phyloP scores from a whole-genome alignment of 768 basidiomycete genomes.

The Russula olivacea region DNA sequence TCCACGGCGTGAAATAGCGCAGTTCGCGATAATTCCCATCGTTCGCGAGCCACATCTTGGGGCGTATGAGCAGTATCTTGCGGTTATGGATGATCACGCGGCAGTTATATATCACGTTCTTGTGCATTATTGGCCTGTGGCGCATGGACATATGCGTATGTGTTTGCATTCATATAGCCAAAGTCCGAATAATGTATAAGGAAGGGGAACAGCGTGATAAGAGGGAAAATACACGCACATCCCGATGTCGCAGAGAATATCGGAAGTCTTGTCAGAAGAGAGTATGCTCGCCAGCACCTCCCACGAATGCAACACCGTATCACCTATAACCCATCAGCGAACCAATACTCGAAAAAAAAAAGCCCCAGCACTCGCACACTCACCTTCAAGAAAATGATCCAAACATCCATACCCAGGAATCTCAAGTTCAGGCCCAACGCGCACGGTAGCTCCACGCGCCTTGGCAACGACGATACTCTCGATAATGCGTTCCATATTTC shows the following conservation, averaged over 20 bases:
- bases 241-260: slow-evolving; percentile 94
- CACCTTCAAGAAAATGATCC: slow-evolving; percentile 96
- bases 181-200: too few relatives aligned
- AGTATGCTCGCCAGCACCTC: slow-evolving; percentile 93
- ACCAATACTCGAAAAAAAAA: not conserved
- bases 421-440: slow-evolving; percentile 96
- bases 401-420: slow-evolving; percentile 97
- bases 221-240: slow-evolving; percentile 48
- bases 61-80: slow-evolving; percentile 88
- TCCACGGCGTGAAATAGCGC: slow-evolving; percentile 92
- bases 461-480: slow-evolving; percentile 86
- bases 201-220: too few relatives aligned
- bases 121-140: slow-evolving; percentile 89
- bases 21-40: slow-evolving; percentile 90
- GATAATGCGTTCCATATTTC: slow-evolving; percentile 88
- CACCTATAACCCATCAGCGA: slow-evolving; percentile 48
- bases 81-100: slow-evolving; percentile 82
- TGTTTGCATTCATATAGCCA: too few relatives aligned
- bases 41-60: slow-evolving; percentile 99
- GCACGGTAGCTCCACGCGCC: slow-evolving; percentile 75
- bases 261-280: slow-evolving; percentile 65
- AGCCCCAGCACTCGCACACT: not conserved
- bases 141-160: not conserved
- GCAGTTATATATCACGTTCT: slow-evolving; percentile 98
- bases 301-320: slow-evolving; percentile 96